Percentiles rank a stretch among this genome's conserved stretches.
Conservation (phyloP, 176 grass and related monocot genomes). For the Tillandsia fasciculata region DNA sequence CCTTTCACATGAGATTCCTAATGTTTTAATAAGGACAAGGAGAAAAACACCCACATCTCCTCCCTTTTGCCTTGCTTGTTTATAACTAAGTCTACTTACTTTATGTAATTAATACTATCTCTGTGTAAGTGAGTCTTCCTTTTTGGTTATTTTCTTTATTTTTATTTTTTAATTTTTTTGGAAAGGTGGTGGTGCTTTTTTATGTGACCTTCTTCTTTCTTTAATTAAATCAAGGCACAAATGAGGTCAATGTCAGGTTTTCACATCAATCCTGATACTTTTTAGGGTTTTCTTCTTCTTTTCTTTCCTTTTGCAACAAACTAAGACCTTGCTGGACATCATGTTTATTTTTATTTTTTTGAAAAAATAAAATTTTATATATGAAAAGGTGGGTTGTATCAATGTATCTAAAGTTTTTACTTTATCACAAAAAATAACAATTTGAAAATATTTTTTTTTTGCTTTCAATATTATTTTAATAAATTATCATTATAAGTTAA, state of each 20-base stretch:
- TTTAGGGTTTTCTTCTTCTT: not conserved
- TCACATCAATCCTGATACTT: conserved; percentile 35
- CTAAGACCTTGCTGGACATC: not conserved
- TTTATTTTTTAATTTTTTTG: no score
- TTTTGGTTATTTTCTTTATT: not conserved
- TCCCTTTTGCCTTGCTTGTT: conserved; percentile 37
- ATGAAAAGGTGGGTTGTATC: no score
- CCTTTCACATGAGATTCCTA: conserved; percentile 37
- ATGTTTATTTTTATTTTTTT: not conserved
- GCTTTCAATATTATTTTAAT: no score
- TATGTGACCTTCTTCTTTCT: not conserved
- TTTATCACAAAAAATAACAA: no score
- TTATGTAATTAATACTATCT: conserved; percentile 73
- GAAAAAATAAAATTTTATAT: no score
- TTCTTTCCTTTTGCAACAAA: not conserved
- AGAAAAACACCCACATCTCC: conserved; percentile 41
- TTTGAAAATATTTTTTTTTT: no score
- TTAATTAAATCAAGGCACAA: conserved; percentile 12
- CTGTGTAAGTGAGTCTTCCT: conserved; percentile 33
- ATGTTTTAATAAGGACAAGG: conserved; percentile 37
- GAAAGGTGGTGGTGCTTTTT: conserved; percentile 30
- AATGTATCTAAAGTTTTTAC: no score
- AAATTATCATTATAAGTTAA: no score
- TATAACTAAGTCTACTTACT: conserved; percentile 42
- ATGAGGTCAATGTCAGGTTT: conserved; percentile 54